Conservation (phyloP, 1,284 basidiomycete species). For the Macrocystidia cucumis region DNA sequence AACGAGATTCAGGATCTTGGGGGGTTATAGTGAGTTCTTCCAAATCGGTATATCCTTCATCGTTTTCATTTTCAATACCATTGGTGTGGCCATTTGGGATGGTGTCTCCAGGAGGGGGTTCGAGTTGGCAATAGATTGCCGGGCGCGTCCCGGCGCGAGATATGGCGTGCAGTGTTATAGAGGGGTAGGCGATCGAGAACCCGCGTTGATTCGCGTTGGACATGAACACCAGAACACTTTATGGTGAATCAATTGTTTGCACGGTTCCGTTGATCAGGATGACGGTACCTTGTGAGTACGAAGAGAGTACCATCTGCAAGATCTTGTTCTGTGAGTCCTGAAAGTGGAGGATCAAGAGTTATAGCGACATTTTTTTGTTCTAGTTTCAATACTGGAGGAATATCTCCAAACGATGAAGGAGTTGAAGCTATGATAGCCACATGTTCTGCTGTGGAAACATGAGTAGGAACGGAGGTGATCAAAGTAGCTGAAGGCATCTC, state of each 20-base stretch:
- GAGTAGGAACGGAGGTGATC: constrained; percentile 45
- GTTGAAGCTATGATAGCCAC: constrained; percentile 60
- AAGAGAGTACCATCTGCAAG: constrained; percentile 59
- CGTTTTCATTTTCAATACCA: constrained; percentile 30
- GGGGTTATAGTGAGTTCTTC: constrained; percentile 75
- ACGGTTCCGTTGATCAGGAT: constrained; percentile 12
- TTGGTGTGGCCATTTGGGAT: constrained; percentile 17
- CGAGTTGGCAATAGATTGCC: constrained; percentile 86
- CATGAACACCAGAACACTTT: constrained; percentile 73
- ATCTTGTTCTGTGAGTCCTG: constrained; percentile 44
- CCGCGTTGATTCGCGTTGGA: constrained; percentile 59
- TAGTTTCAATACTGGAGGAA: constrained; percentile 74
- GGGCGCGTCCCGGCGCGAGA: constrained; percentile 59
- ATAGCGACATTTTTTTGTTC: constrained; percentile 63
- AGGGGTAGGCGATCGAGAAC: constrained; percentile 76
- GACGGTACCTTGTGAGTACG: constrained; percentile 72
- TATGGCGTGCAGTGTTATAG: constrained; percentile 84
- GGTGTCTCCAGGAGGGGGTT: constrained; percentile 39
- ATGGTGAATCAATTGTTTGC: constrained; percentile 4
- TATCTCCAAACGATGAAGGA: constrained; percentile 72
- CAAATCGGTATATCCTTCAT: constrained; percentile 44
- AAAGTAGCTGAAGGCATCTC: constrained; percentile 28
- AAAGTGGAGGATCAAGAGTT: constrained; percentile 58
- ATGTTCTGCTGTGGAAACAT: constrained; percentile 67
- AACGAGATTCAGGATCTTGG: constrained; percentile 48